phyloP scores from a whole-genome alignment of 768 basidiomycete species.

The Pulveroboletus sp. region DNA sequence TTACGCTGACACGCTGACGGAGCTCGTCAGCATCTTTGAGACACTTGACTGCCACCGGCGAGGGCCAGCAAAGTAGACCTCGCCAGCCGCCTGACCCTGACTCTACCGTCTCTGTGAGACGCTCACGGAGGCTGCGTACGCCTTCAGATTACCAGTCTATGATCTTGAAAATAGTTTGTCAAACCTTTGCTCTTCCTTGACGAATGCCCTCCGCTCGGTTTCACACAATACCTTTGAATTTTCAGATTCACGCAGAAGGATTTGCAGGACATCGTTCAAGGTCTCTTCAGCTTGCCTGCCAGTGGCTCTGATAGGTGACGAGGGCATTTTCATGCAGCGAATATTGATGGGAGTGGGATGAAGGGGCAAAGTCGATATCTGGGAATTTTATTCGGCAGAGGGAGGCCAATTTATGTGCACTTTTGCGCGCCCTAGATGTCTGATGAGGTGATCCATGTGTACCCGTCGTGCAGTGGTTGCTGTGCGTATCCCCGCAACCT shows the following conservation, averaged over 20 bases:
- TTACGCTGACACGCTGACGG: conserved; percentile 3
- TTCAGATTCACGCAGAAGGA: background rate
- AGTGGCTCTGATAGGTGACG: background rate
- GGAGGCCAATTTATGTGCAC: too few relatives aligned
- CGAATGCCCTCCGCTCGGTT: background rate
- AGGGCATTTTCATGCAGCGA: conserved; percentile 1
- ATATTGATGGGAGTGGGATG: too few relatives aligned
- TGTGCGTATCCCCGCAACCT: too few relatives aligned
- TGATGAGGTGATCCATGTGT: too few relatives aligned
- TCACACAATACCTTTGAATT: conserved; percentile 4
- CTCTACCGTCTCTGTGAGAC: background rate
- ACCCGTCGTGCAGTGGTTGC: too few relatives aligned
- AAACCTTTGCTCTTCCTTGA: conserved; percentile 7
- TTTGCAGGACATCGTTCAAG: background rate
- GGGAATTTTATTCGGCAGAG: too few relatives aligned
- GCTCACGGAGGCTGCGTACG: conserved; percentile 7
- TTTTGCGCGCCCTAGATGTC: too few relatives aligned
- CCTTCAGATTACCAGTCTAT: background rate
- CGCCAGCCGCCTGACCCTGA: background rate
- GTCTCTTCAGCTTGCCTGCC: background rate
- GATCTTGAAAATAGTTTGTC: background rate
- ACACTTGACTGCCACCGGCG: conserved; percentile 1
- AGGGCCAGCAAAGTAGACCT: conserved; percentile 5
- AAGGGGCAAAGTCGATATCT: too few relatives aligned
- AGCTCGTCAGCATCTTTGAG: conserved; percentile 5